Evolutionary conservation across 163 green algal species (phyloP).

Genomic region (Chlorella variabilis): DNA sequence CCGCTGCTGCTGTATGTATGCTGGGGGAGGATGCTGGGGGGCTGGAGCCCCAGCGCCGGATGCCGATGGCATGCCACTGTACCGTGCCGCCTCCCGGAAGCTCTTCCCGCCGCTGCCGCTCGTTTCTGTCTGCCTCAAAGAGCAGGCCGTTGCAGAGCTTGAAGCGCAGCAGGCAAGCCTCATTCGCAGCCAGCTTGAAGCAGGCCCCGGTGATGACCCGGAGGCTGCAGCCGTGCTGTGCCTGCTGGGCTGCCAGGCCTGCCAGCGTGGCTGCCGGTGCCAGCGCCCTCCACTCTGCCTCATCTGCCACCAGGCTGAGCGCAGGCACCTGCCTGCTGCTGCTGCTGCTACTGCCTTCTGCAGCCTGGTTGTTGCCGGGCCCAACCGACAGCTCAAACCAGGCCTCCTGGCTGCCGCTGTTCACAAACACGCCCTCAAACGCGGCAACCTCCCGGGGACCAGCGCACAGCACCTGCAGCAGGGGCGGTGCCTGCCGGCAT

Average conservation of each 20-base stretch:
- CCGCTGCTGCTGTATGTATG: no score
- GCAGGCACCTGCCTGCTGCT: not conserved
- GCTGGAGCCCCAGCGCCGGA: not conserved
- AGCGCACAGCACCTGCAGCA: conserved; percentile 13
- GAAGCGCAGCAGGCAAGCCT: conserved; percentile 30
- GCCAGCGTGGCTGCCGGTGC: not conserved
- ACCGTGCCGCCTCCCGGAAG: not conserved
- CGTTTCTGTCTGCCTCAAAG: no score
- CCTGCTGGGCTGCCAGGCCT: not conserved
- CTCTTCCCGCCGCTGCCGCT: not conserved
- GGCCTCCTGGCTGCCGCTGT: not conserved
- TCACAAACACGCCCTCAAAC: conserved; percentile 22
- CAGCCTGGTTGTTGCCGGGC: not conserved
- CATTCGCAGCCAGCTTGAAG: conserved; percentile 12
- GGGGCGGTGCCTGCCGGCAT: not conserved
- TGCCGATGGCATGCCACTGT: not conserved
- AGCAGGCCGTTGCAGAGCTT: no score
- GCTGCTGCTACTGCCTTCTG: not conserved
- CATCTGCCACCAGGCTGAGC: not conserved
- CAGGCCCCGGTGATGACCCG: not conserved
- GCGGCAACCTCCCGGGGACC: not conserved
- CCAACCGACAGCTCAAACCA: not conserved
- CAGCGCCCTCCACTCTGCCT: conserved; percentile 5
- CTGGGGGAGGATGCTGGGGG: no score
- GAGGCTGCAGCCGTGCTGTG: not conserved